These are phyloP conservation scores for Calonectria leucothoes DNA, from an alignment of 2,329 filamentous ascomycete species.

Conservation along the genomic window DNA sequence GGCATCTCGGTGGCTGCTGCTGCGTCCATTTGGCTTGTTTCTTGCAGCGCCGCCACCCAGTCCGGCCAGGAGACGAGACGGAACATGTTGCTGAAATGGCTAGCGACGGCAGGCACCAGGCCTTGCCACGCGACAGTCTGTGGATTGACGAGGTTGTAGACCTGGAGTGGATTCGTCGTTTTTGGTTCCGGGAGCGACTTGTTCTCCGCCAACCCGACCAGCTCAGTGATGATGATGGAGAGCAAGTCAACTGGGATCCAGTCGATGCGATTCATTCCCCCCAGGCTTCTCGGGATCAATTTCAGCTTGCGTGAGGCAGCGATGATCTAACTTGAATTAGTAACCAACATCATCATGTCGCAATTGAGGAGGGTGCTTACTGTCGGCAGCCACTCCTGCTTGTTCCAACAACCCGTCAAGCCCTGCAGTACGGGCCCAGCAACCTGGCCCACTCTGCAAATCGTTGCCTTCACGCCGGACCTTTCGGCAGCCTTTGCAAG, in stretches of 20 bases:
- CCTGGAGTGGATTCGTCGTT: not conserved
- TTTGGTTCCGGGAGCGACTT: not conserved
- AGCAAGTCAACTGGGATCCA: conserved; percentile 12
- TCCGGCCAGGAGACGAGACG: not conserved
- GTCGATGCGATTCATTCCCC: not conserved
- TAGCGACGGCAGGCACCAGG: not conserved
- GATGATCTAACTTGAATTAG: not conserved
- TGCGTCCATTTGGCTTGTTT: not conserved
- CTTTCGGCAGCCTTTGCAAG: not conserved
- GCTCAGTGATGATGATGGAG: not conserved
- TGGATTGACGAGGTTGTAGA: not conserved
- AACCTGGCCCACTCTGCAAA: conserved; percentile 8
- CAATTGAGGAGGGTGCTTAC: not conserved
- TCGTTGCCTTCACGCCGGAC: not conserved
- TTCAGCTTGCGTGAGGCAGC: not conserved
- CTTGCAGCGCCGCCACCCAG: not conserved
- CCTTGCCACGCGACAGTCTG: not conserved
- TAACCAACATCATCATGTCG: not conserved
- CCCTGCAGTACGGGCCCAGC: not conserved
- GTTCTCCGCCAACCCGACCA: not conserved
- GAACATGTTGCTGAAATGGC: not conserved
- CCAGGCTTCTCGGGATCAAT: not conserved
- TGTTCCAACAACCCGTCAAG: not conserved
- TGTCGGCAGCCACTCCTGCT: conserved; percentile 6
- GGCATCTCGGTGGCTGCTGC: not conserved